Conservation (phyloP, 2,329 filamentous ascomycete genomes). For the Venturiaceae sp. region DNA sequence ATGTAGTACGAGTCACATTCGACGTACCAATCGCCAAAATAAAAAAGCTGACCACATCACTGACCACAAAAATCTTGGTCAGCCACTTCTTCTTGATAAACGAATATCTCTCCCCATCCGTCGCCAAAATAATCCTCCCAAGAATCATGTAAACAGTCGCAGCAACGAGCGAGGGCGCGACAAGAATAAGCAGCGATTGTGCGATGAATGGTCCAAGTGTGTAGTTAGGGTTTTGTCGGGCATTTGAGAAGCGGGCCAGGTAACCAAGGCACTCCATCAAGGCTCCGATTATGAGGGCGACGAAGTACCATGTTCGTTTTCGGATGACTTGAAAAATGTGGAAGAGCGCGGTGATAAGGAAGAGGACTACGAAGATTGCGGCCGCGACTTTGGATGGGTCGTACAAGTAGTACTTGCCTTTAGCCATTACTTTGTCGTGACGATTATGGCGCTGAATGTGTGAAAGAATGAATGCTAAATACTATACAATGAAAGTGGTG, state of each 20-base stretch:
- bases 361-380: constrained; percentile 36
- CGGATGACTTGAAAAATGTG: constrained; percentile 33
- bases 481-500: too few relatives aligned
- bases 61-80: constrained; percentile 37
- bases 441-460: too few relatives aligned
- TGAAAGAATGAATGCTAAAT: too few relatives aligned
- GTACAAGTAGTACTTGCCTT: constrained; percentile 24
- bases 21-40: too few relatives aligned
- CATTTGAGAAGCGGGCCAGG: constrained; percentile 30
- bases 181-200: constrained; percentile 34
- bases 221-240: constrained; percentile 28
- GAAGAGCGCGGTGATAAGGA: constrained; percentile 28
- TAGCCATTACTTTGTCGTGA: too few relatives aligned
- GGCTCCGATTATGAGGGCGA: constrained; percentile 36
- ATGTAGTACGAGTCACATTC: too few relatives aligned
- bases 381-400: constrained; percentile 36
- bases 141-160: constrained; percentile 42
- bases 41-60: constrained; percentile 38
- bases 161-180: constrained; percentile 40
- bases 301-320: constrained; percentile 39
- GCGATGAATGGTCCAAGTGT: constrained; percentile 35
- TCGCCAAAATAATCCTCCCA: constrained; percentile 32
- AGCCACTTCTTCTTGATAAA: constrained; percentile 33
- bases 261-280: constrained; percentile 34
- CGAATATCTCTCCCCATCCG: constrained; percentile 30